These are phyloP conservation scores for Macadamia tetraphylla DNA, from an alignment of 164 flowering plant species.

Conservation along the genomic window DNA sequence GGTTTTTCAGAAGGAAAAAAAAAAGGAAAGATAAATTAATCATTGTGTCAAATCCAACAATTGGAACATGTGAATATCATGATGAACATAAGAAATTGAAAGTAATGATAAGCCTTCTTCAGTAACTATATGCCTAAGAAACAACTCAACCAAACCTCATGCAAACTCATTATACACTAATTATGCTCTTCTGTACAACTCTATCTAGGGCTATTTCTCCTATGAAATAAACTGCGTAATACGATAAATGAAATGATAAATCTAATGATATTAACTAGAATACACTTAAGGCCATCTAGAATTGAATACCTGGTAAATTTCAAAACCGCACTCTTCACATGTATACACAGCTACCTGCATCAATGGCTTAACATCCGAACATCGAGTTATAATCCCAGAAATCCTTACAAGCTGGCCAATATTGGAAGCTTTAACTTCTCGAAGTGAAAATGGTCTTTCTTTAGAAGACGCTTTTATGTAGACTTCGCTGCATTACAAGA, in stretches of 20 bases:
- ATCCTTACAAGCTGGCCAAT: slow-evolving; percentile 93
- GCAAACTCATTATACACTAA: too few species aligned
- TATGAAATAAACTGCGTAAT: too few species aligned
- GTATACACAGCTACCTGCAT: slow-evolving; percentile 98
- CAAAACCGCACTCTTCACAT: slow-evolving; percentile 98
- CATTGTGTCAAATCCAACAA: too few species aligned
- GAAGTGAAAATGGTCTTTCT: slow-evolving; percentile 71
- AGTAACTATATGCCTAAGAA: neutral
- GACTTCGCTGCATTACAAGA: slow-evolving; percentile 63
- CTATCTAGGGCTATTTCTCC: too few species aligned
- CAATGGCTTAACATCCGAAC: slow-evolving; percentile 97
- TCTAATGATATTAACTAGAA: too few species aligned
- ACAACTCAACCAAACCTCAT: too few species aligned
- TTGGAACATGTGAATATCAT: too few species aligned
- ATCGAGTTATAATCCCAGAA: slow-evolving; percentile 95
- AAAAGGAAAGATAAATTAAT: slow-evolving; percentile 2
- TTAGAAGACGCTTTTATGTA: slow-evolving; percentile 80
- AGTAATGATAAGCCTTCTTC: neutral
- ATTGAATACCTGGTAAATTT: slow-evolving; percentile 83
- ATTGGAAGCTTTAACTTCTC: slow-evolving; percentile 91
- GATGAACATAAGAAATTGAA: neutral
- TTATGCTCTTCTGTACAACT: too few species aligned
- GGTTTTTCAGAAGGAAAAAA: slow-evolving; percentile 6
- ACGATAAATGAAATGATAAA: too few species aligned
- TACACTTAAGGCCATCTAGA: neutral